Base-by-base conservation (phyloP, 1,284 basidiomycete species). In the Ceratobasidium theobromae region DNA sequence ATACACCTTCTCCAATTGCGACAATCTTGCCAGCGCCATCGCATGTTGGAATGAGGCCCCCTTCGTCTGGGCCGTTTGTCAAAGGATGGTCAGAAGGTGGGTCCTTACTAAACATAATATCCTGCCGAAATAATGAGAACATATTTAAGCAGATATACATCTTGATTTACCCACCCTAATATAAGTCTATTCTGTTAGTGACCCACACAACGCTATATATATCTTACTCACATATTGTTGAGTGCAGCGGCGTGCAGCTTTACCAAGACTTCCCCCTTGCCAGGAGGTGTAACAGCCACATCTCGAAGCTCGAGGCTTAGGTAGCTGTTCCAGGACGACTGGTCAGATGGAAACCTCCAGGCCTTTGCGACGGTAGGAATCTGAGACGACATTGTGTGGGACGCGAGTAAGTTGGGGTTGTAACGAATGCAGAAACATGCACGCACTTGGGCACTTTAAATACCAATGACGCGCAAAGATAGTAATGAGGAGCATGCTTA, bases 11-110 rank as follows among this genome's bases (percentile, higher is more conserved):
- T 1, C 86, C 86, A 18, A 86, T 72, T n/a, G n/a, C 77, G 32
- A 85, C 74, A 51, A 88, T 77, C 71, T 86, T 82, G 9, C 86
- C 86, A 16, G 87, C 85, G 69, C 81, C 79, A 70, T 88, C 86
- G 4, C 85, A 86, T 72, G 79, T 77, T 0, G 85, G 85, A 14
- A 86, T 77, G 1, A 45, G 30, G 8, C 53, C 53, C 41, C 41
- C 18, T 6, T 35, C 53, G 14, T 54, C 53, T 12, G 53, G 35
- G 35, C 53, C 53, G 27, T 32, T 32, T 14, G 21, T 23, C 25
- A 38, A 54, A 18, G 38, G 32, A 12, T 21, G 18, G 8, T 16
- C 9, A 38, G 8, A 25, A 12, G 35, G 41, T 23, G 35, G 32
- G 4, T 12, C 14, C 16, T 33, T 28, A 18, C 53, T 54, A 38